Base-by-base conservation (phyloP, 192 early-diverging fungal genomes). In the Thoreauomyces humboldtii region DNA sequence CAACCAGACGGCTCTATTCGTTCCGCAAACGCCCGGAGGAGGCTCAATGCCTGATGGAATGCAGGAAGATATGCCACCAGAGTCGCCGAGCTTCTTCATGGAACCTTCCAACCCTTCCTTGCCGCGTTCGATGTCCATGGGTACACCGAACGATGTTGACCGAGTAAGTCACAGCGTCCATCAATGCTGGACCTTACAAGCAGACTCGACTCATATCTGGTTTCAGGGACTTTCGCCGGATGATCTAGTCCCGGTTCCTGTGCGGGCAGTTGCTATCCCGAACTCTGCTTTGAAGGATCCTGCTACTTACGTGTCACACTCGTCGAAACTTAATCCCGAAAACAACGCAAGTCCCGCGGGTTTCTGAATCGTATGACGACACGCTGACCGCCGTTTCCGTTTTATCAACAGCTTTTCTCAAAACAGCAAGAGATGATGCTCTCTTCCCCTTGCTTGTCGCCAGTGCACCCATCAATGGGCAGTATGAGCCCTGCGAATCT, bases 251-350 rank as follows among this genome's bases (percentile, higher is more conserved):
- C 55, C 67, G 4, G 48, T 69, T 28, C 47, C 67, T 19, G 58
- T 69, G n/a, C 67, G 67, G 50, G 42, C 67, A 3, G 67, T 69
- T 34, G 59, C 67, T 15, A 69, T 69, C 24, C 67, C 67, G n/a
- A 69, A 69, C 19, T 61, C 67, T 12, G 65, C 71, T 7, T 21
- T 71, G 21, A 77, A 71, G 33, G 76, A 77, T 46, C 76, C 76
- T 15, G 72, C 72, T 0, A 66, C 45, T 42, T 77, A 77, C 48
- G 63, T 73, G 2, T 71, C 69, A 9, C 65, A 77, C 55, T 65
- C 69, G 4, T 69, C 66, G 15, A 65, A 68, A 55, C 62, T 77
- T 17, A 77, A 77, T 69, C 76, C 76, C 2, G 76, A 77, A 55
- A 77, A 77, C 48, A 52, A 47, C 46, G 38, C 17, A 41, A 41